Evolutionary conservation across 169 alveolate species (phyloP).

Genomic region (Eimeria falciformis): DNA sequence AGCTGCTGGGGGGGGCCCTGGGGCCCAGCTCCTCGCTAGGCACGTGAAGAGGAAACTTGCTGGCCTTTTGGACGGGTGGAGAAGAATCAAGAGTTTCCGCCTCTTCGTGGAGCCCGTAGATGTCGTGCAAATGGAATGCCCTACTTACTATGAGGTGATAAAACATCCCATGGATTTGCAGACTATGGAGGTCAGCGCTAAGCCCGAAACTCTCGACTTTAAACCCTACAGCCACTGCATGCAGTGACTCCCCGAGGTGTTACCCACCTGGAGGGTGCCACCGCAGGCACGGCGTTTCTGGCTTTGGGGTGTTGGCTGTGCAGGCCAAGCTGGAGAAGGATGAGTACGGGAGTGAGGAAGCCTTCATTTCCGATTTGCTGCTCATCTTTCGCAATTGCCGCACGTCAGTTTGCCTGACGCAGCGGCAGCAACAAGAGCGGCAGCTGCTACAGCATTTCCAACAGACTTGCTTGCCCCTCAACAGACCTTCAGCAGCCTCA

Average conservation of each 20-base stretch:
- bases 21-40: slow-evolving; percentile 53
- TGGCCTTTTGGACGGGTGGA: slow-evolving; percentile 73
- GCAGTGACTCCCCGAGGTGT: neutral
- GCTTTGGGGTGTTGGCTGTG: neutral
- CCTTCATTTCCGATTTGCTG: slow-evolving; percentile 64
- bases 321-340: slow-evolving; percentile 66
- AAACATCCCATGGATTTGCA: slow-evolving; percentile 73
- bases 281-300: neutral
- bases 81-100: slow-evolving; percentile 60
- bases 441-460: neutral
- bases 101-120: slow-evolving; percentile 76
- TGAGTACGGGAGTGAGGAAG: slow-evolving; percentile 71
- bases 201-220: neutral
- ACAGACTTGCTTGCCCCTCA: no score
- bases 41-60: slow-evolving; percentile 75
- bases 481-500: no score
- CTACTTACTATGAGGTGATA: slow-evolving; percentile 71
- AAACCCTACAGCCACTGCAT: no score
- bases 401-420: slow-evolving; percentile 33
- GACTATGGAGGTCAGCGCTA: slow-evolving; percentile 69
- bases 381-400: slow-evolving; percentile 78
- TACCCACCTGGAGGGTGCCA: neutral
- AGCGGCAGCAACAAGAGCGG: slow-evolving; percentile 20
- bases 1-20: neutral
- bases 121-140: slow-evolving; percentile 75